Evolutionary conservation across 768 basidiomycete species (phyloP).

Genomic region (Suillus occidentalis): DNA sequence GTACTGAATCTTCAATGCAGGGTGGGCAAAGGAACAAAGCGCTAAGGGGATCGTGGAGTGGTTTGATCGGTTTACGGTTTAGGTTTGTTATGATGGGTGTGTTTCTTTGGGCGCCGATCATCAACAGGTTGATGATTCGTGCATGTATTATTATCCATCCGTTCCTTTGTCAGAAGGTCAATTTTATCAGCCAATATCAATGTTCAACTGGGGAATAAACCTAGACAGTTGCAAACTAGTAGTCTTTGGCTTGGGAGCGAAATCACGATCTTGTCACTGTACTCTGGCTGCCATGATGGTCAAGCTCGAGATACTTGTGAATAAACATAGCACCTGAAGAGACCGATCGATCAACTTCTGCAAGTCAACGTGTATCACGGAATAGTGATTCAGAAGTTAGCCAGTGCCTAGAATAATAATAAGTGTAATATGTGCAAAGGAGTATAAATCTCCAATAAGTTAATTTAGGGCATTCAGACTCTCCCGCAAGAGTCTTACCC

Average conservation of each 20-base stretch:
- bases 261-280: no score
- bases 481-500: conserved; percentile 49
- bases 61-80: conserved; percentile 43
- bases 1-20: conserved; percentile 25
- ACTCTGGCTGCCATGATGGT: no score
- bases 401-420: background rate
- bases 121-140: background rate
- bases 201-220: no score
- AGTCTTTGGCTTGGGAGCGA: no score
- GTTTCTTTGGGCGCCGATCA: background rate
- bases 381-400: background rate
- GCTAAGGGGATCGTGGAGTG: conserved; percentile 47
- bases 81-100: background rate
- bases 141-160: background rate
- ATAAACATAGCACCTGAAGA: no score
- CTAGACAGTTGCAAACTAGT: no score
- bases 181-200: no score
- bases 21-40: conserved; percentile 60
- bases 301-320: no score
- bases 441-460: conserved; percentile 1
- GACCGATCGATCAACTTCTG: no score
- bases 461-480: conserved; percentile 37
- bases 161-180: background rate
- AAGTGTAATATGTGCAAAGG: background rate
- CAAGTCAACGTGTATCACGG: background rate